These are phyloP conservation scores for Plasmodium gaboni DNA, from an alignment of 169 alveolate species.

Conservation along the genomic window DNA sequence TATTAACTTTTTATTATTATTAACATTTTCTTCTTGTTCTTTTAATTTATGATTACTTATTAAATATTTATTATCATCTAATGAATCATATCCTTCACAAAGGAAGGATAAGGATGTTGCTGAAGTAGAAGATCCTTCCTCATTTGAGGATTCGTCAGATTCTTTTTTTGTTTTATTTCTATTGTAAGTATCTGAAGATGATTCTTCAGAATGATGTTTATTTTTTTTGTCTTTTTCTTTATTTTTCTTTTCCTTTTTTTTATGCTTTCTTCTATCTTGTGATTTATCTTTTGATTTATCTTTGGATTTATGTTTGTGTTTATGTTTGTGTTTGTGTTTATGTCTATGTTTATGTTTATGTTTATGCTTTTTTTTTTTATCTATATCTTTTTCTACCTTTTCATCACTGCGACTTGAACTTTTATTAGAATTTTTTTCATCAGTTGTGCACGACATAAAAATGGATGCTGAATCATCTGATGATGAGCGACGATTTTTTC, in stretches of 20 bases:
- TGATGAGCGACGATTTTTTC: neutral
- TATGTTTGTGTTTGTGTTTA: neutral
- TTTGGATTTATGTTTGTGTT: neutral
- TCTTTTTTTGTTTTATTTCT: conserved; percentile 6
- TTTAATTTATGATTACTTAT: neutral
- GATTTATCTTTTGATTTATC: neutral
- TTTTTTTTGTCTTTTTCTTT: conserved; percentile 12
- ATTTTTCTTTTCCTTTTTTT: conserved; percentile 14
- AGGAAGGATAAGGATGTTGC: conserved; percentile 61
- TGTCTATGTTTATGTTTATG: no score
- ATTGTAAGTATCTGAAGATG: neutral
- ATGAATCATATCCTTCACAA: conserved; percentile 52
- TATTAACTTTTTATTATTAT: no score
- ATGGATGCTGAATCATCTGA: no score
- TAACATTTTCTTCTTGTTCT: neutral
- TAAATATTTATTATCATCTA: conserved; percentile 4
- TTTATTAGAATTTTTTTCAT: no score
- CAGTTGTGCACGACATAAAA: no score
- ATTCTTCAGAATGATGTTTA: conserved; percentile 6
- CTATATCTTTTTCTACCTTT: neutral
- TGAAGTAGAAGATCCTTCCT: conserved; percentile 7
- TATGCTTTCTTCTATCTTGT: conserved; percentile 1
- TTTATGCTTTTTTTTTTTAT: conserved; percentile 10
- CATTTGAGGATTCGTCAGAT: neutral
- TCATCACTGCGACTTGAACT: no score